Evolutionary conservation across 768 basidiomycete species (phyloP).

Genomic region (Kwoniella sp.): DNA sequence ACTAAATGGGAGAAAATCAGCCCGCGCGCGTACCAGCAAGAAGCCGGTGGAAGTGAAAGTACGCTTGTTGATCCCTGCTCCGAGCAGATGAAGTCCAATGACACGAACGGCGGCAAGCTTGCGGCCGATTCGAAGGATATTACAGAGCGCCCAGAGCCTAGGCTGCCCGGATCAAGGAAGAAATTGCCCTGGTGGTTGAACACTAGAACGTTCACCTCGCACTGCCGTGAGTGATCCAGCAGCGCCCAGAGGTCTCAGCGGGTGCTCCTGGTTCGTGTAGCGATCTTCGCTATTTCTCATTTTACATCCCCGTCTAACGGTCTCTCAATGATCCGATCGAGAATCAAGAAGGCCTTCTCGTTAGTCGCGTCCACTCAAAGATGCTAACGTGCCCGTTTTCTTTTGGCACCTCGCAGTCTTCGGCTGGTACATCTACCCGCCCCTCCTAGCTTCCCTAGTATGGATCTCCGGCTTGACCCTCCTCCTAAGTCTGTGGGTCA

Average conservation of each 20-base stretch:
- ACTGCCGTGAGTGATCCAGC: not conserved
- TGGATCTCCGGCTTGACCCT: constrained; percentile 44
- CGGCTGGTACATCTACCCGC: constrained; percentile 32
- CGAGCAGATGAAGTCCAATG: not conserved
- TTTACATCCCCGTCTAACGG: no score
- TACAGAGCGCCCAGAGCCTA: not conserved
- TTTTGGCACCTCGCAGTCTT: not conserved
- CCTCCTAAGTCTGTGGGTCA: constrained; percentile 38
- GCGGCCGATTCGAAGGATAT: not conserved
- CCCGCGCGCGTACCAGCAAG: not conserved
- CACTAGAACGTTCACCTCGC: not conserved
- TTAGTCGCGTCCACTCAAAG: not conserved
- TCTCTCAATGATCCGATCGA: not conserved
- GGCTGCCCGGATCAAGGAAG: not conserved
- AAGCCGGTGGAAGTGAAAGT: not conserved
- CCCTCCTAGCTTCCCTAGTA: constrained; percentile 31
- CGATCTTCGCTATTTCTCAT: no score
- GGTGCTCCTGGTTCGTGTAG: no score
- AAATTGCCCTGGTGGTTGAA: not conserved
- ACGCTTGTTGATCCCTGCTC: not conserved
- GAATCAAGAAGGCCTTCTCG: not conserved
- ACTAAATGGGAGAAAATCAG: not conserved
- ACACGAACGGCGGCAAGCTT: not conserved
- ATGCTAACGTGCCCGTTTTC: not conserved
- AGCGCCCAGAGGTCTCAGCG: no score